Evolutionary conservation across 73 alveolate genomes (phyloP).

Genomic region (Symbiodinium pilosum): DNA sequence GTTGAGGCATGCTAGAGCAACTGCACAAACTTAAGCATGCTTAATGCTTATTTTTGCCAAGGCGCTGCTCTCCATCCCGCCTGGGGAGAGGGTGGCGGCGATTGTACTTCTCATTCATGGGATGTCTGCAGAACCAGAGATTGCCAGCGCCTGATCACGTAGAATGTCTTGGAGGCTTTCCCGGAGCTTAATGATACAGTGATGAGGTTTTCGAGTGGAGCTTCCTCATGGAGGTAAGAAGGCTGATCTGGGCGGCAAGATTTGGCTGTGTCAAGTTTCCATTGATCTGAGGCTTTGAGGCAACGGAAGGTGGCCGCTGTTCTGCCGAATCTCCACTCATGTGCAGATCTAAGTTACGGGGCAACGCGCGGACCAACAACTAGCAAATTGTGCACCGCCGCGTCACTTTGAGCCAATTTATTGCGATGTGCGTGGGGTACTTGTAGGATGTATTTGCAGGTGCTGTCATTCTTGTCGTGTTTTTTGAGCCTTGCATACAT

Average conservation of each 20-base stretch:
- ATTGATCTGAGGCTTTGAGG: neutral
- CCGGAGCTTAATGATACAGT: no score
- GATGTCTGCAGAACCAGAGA: constrained; percentile 2
- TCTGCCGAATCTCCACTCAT: constrained; percentile 21
- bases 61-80: neutral
- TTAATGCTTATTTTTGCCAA: neutral
- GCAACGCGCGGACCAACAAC: no score
- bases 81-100: neutral
- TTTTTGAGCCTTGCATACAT: no score
- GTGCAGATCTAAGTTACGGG: neutral
- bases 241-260: neutral
- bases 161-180: no score
- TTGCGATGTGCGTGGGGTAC: no score
- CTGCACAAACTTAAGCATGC: neutral
- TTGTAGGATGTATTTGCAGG: no score
- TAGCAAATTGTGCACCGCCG: no score
- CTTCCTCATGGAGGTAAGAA: neutral
- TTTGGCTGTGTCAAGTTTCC: neutral
- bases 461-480: no score
- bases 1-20: neutral
- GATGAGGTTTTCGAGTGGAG: constrained; percentile 9
- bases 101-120: constrained; percentile 6
- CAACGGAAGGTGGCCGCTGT: constrained; percentile 30
- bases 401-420: no score
- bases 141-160: neutral